A percentile compares a stretch with the other conserved stretches of the same genome.
phyloP scores from a whole-genome alignment of 1,139 yeast species.

The Hansenula sp. region DNA sequence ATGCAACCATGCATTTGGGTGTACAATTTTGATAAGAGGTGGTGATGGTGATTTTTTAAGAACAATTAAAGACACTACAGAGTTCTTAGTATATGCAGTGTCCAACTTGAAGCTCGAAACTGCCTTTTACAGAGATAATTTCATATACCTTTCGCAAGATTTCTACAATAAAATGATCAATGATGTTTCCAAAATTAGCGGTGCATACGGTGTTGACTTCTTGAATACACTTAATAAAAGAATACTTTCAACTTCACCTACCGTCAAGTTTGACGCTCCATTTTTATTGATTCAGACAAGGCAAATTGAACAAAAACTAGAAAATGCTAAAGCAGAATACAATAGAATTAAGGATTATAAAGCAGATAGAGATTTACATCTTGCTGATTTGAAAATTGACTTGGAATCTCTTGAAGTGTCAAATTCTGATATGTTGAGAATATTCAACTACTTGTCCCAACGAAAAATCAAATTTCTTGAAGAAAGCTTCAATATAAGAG shows the following conservation, averaged over 20 bases:
- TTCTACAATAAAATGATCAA: constrained; percentile 22
- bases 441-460: constrained; percentile 28
- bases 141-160: constrained; percentile 43
- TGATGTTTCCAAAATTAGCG: constrained; percentile 4
- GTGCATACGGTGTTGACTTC: constrained; percentile 41
- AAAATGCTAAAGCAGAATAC: constrained; percentile 28
- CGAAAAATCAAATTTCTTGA: constrained; percentile 33
- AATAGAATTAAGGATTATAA: constrained; percentile 21
- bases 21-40: constrained; percentile 81
- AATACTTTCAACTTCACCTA: constrained; percentile 69
- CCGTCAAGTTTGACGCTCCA: constrained; percentile 67
- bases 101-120: constrained; percentile 79
- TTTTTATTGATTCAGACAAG: constrained; percentile 52
- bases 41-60: constrained; percentile 55
- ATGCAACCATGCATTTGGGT: constrained; percentile 68
- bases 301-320: constrained; percentile 44
- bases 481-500: constrained; percentile 32
- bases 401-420: constrained; percentile 2
- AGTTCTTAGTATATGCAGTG: constrained; percentile 72
- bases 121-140: constrained; percentile 73
- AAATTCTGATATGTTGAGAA: constrained; percentile 16
- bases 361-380: constrained; percentile 3
- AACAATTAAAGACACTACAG: constrained; percentile 72
- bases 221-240: constrained; percentile 46
- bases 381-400: constrained; percentile 16